Percentiles rank a stretch among this genome's conserved stretches.
Conservation (phyloP, 2,329 filamentous ascomycete genomes). For the Neurospora crassa region DNA sequence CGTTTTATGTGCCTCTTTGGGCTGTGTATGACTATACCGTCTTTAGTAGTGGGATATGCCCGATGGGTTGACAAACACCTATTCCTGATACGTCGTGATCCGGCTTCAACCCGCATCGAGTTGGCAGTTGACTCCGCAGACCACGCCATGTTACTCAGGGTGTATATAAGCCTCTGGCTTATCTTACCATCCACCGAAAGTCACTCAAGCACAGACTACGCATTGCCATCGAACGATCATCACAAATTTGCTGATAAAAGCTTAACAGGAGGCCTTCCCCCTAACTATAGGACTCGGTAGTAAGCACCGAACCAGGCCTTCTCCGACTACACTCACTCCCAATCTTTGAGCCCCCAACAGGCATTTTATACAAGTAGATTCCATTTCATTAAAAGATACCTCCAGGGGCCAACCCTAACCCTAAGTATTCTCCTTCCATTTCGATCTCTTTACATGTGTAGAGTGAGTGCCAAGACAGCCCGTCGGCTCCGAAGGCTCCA, state of each 20-base stretch:
- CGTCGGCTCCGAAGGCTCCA: not conserved
- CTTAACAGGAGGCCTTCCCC: not conserved
- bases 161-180: not conserved
- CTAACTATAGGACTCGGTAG: not conserved
- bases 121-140: not conserved
- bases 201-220: not conserved
- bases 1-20: not conserved
- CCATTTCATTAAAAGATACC: not conserved
- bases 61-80: not conserved
- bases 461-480: not conserved
- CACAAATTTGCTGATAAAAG: not conserved
- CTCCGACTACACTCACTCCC: not conserved
- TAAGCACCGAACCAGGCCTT: not conserved
- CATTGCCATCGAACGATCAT: not conserved
- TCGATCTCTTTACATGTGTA: not conserved
- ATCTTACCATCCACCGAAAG: not conserved
- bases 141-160: not conserved
- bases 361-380: not conserved
- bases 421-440: not conserved
- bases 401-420: not conserved
- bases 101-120: not conserved
- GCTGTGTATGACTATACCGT: not conserved
- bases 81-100: not conserved
- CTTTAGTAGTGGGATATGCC: not conserved
- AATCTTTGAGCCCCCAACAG: not conserved